Base-by-base conservation (phyloP, 305 asterid species). In the Caryopteris hybrid region DNA sequence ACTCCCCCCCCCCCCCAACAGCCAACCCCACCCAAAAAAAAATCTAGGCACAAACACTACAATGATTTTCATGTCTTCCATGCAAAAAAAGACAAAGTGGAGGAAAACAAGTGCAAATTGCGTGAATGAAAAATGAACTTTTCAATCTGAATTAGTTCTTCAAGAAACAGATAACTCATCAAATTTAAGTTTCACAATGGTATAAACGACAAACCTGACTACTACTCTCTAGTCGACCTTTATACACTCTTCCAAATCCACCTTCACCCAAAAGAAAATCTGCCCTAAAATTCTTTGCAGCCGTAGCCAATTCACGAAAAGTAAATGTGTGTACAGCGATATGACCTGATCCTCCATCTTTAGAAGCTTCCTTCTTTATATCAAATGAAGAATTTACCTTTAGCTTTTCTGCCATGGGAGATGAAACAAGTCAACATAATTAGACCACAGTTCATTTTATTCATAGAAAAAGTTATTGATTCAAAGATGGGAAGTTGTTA, bases 231-330 rank as follows among this genome's bases (percentile, higher is more conserved):
- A 85, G 52, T 27, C 77, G 66, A 41, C 91, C 88, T 73, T 77
- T 80, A 38, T 83, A 83, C 25, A 85, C 86, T 67, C 78, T 74
- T 66, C 85, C 88, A 50, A 81, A 80, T 62, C 88, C 91, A 56
- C 86, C 91, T 81, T 85, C 86, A 25, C 88, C 85, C 64, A 85
- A 55, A 31, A 80, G 78, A 75, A 83, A 83, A 48, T 85, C 88
- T 12, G 82, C 82, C 77, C 85, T 73, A 54, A 83, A 83, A 69
- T 83, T 80, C 78, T 80, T 80, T 21, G 91, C 79, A 41, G 91
- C 91, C n/a, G 66, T 68, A 48, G 91, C 86, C 64, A 85, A 73
- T 71, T 85, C 86, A 54, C 83, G 86, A 69, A 85, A 83, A 25
- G 88, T 79, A 69, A 85, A 83, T 6, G 80, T 81, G n/a, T 79